A percentile compares a stretch with the other conserved stretches of the same genome.
phyloP scores from a whole-genome alignment of 2,329 filamentous ascomycete species.

The Chlorencoelia australis region DNA sequence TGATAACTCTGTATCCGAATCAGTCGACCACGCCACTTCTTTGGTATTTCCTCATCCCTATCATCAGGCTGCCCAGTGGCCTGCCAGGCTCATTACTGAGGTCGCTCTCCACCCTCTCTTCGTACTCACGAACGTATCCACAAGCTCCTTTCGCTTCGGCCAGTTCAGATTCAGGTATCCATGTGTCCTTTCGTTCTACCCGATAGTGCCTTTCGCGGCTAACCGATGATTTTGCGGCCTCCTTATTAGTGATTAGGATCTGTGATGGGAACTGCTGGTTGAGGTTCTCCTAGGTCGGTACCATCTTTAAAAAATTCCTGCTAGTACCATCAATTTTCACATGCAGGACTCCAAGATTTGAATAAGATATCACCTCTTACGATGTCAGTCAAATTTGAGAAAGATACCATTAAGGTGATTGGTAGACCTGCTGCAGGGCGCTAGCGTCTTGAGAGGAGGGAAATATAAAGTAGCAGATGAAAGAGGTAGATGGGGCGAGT shows the following conservation, averaged over 20 bases:
- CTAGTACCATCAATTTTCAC: too few species aligned
- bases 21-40: not conserved
- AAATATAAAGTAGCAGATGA: too few species aligned
- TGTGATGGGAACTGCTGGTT: not conserved
- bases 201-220: not conserved
- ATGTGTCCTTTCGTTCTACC: not conserved
- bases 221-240: not conserved
- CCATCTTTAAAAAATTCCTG: too few species aligned
- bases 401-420: slow-evolving; percentile 47
- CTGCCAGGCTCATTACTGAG: not conserved
- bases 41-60: not conserved
- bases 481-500: too few species aligned
- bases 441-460: too few species aligned
- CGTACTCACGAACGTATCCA: not conserved
- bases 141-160: not conserved
- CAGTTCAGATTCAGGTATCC: not conserved
- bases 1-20: too few species aligned
- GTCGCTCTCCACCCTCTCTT: not conserved
- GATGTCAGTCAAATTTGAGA: slow-evolving; percentile 83
- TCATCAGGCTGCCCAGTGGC: not conserved
- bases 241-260: not conserved
- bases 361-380: slow-evolving; percentile 26
- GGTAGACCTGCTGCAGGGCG: slow-evolving; percentile 21
- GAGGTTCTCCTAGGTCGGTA: not conserved
- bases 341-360: too few species aligned